These are phyloP conservation scores for Fusarium sp. DNA, from an alignment of 2,329 filamentous ascomycete species.

Conservation along the genomic window DNA sequence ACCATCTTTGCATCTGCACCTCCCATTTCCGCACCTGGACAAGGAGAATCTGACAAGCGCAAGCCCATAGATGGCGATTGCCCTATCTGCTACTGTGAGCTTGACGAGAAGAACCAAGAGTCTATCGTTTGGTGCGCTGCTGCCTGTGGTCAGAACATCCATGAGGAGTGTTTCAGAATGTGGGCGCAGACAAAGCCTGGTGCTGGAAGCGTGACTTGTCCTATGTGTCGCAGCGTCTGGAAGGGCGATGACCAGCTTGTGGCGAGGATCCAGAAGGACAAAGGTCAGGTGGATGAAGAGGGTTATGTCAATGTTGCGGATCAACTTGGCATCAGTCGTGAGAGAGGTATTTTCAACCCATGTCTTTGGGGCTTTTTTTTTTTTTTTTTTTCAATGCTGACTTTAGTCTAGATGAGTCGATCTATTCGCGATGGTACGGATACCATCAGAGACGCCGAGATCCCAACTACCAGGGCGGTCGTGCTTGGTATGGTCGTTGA, in stretches of 20 bases:
- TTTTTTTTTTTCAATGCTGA: conserved; percentile 14
- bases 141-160: conserved; percentile 67
- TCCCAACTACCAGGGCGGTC: neutral
- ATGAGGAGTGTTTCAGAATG: conserved; percentile 65
- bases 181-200: conserved; percentile 63
- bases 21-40: conserved; percentile 56
- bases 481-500: neutral
- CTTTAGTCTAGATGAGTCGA: conserved; percentile 12
- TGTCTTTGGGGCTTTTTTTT: neutral
- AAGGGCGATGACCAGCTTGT: conserved; percentile 58
- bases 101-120: conserved; percentile 54
- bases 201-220: conserved; percentile 63
- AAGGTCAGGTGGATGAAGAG: conserved; percentile 58
- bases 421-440: conserved; percentile 26
- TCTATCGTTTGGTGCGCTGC: conserved; percentile 64
- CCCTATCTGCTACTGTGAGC: conserved; percentile 67
- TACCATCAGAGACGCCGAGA: conserved; percentile 15
- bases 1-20: conserved; percentile 69
- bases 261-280: conserved; percentile 58
- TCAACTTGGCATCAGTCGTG: conserved; percentile 68
- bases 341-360: conserved; percentile 58
- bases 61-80: conserved; percentile 67
- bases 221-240: conserved; percentile 71
- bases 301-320: conserved; percentile 73
- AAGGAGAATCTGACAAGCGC: conserved; percentile 52